Base-by-base conservation (phyloP, 768 basidiomycete genomes). In the Sarcodon aspratus region DNA sequence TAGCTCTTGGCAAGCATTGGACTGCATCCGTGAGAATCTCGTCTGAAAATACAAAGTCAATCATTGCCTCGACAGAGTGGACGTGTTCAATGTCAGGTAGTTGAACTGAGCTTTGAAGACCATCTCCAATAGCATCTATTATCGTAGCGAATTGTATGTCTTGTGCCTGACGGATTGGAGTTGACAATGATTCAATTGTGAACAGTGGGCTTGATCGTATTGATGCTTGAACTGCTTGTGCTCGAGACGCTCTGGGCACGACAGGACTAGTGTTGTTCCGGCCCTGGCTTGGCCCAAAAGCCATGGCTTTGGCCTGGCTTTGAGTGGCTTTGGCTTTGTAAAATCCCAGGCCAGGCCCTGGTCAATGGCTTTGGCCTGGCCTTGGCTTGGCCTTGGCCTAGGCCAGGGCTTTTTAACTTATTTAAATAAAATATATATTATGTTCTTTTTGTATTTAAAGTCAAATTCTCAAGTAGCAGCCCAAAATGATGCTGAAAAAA, bases 221-320 rank as follows among this genome's bases (percentile, higher is more conserved):
- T n/a, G n/a, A n/a, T n/a, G n/a, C n/a, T n/a, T n/a, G n/a, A 60
- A 59, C 33, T 65, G 61, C 54, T 32, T 67, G 55, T 0, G 48
- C 32, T 11, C 59, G 56, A 0, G 61, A 57, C 0, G 63, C 68
- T 1, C 60, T 21, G 9, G 54, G 46, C 12, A 71, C 55, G 10
- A 71, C 66, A n/a, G 70, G 71, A 38, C 60, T 64, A 1, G 64
- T 67, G 51, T 71, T n/a, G n/a, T n/a, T n/a, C n/a, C n/a, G n/a
- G n/a, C n/a, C n/a, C n/a, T n/a, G n/a, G n/a, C n/a, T n/a, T n/a
- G n/a, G n/a, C n/a, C n/a, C n/a, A n/a, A n/a, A n/a, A n/a, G n/a
- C n/a, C n/a, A n/a, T n/a, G n/a, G n/a, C n/a, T n/a, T n/a, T n/a
- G n/a, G n/a, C n/a, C n/a, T n/a, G n/a, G n/a, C n/a, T n/a, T n/a